These are phyloP conservation scores for Kokia cookei DNA, from an alignment of 441 rosid species.

Conservation along the genomic window DNA sequence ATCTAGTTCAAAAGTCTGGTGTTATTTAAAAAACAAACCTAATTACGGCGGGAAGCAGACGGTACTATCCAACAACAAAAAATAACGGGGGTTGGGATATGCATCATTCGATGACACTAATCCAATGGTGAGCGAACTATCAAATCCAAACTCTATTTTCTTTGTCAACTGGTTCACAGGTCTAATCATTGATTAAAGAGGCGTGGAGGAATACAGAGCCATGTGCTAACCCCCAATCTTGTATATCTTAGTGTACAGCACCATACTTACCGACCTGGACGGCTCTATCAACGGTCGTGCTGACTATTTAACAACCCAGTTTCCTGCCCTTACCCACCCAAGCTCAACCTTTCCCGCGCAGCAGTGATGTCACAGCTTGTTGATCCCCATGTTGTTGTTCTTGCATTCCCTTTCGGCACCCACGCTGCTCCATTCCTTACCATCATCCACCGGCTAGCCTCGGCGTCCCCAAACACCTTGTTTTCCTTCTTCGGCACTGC, in stretches of 20 bases:
- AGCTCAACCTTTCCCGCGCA: background rate
- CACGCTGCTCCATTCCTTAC: slow-evolving; percentile 45
- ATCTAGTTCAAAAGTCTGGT: too few species aligned
- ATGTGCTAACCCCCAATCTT: too few species aligned
- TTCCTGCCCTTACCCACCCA: background rate
- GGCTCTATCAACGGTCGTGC: too few species aligned
- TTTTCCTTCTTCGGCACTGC: slow-evolving; percentile 50
- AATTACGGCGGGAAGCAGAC: background rate
- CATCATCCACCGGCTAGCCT: slow-evolving; percentile 31
- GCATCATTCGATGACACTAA: background rate
- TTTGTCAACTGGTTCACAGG: too few species aligned
- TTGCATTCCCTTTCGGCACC: slow-evolving; percentile 46
- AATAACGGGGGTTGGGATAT: background rate
- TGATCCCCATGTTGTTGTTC: slow-evolving; percentile 31
- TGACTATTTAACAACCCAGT: background rate
- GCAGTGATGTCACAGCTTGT: background rate
- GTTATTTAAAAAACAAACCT: too few species aligned
- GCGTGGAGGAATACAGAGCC: too few species aligned
- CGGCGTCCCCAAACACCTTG: slow-evolving; percentile 24
- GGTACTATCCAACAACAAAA: too few species aligned
- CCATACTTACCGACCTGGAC: too few species aligned
- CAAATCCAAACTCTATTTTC: too few species aligned
- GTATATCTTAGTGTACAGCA: too few species aligned
- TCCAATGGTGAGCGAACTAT: background rate
- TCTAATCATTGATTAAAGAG: too few species aligned